Base-by-base conservation (phyloP, 805 yeast genomes). In the Komagataella phaffii region DNA sequence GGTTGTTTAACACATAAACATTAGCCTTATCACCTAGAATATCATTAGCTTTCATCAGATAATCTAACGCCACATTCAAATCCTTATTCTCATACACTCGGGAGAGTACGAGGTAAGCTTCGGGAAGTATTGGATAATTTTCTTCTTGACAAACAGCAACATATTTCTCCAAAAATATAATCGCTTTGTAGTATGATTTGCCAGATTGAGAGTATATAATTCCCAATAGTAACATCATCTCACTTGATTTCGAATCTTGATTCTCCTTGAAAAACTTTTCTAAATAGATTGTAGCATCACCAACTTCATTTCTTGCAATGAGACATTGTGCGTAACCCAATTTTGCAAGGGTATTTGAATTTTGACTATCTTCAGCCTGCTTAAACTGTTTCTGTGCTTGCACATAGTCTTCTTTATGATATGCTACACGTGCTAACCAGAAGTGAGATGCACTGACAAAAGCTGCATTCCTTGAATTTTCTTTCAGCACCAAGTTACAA, bases 241-340 rank as follows among this genome's bases (percentile, higher is more conserved):
- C 96, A 46, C 83, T 69, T 49, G 85, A 75, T 60, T 81, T 83
- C n/a, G 40, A 10, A 14, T 30, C 40, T 19, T 87, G 83, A 59
- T 81, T 75, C 17, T 75, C 69, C 57, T 83, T 80, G 52, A 82
- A 74, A 47, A 88, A 71, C 47, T 79, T 77, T 62, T 91, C 98
- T 60, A 88, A 85, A 0, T 96, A 81, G 56, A 90, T 75, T 56
- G 85, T 79, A 10, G 98, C 93, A 62, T 90, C 97, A 59, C 87
- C 89, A 8, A 77, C 62, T 45, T 85, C 78, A 48, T 82, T 83
- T 62, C 90, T 82, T 51, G 80, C 74, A 51, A 84, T 76, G 61
- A 88, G 89, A 2, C 96, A 77, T 64, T 88, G 95, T 1, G 95
- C 96, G 53, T 85, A 75, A 30, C 96, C 98, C 52, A 90, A 70